phyloP scores from a whole-genome alignment of 169 alveolate genomes.

The Cryptosporidium xiaoi region DNA sequence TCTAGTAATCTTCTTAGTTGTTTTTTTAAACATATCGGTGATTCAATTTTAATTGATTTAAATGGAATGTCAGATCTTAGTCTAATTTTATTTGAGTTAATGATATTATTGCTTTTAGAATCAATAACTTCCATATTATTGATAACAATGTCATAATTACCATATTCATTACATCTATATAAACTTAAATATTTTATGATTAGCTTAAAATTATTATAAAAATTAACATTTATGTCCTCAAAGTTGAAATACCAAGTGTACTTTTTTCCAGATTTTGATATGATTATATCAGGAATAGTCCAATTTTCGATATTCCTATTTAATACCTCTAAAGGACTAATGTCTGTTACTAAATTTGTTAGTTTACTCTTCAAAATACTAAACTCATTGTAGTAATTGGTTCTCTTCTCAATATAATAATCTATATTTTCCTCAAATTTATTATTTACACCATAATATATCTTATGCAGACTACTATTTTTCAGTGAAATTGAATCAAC shows the following conservation, averaged over 20 bases:
- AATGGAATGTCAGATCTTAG: constrained; percentile 61
- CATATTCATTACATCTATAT: constrained; percentile 63
- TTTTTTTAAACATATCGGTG: constrained; percentile 38
- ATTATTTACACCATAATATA: constrained; percentile 52
- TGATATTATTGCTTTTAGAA: not conserved
- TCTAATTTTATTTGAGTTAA: not conserved
- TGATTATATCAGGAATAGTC: constrained; percentile 28
- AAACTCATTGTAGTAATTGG: constrained; percentile 9
- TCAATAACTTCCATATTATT: not conserved
- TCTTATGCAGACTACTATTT: constrained; percentile 9
- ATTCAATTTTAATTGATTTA: constrained; percentile 9
- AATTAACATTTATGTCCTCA: constrained; percentile 32
- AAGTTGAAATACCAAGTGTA: constrained; percentile 53
- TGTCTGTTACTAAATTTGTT: not conserved
- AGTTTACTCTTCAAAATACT: not conserved
- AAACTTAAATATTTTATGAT: constrained; percentile 9
- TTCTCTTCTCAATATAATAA: constrained; percentile 12
- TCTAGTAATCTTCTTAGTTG: constrained; percentile 52
- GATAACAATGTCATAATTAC: constrained; percentile 49
- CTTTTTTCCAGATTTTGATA: constrained; percentile 2
- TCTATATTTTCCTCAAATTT: constrained; percentile 44
- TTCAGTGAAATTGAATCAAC: constrained; percentile 33
- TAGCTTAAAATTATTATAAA: constrained; percentile 8
- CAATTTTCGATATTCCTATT: not conserved
- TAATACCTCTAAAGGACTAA: not conserved